Evolutionary conservation across 83 land plant species (phyloP), one percentile per base, ranked within the genome.

Genomic region (Picea mariana): DNA sequence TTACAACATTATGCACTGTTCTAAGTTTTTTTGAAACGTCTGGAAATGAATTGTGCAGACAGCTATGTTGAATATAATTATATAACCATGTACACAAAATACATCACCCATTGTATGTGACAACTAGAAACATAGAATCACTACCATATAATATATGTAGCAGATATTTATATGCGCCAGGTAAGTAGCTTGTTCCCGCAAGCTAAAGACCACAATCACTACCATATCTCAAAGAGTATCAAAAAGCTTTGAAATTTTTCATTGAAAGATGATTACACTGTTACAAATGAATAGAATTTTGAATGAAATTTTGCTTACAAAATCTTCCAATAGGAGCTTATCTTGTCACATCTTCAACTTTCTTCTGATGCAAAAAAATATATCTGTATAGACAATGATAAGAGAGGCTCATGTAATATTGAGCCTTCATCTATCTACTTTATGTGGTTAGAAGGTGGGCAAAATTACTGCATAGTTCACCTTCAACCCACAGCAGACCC

Each of bases 391-490:
- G 59, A 78, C 80, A 78, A 78, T 60, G 62, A 78, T 26, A 78
- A 55, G 79, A 77, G n/a, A 78, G 80, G 80, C 80, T 55, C 80
- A 86, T 80, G 40, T 80, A 80, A 64, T 80, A 64, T 76, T 66
- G 68, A 80, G 47, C 90, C 90, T 79, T 88, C 92, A 86, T 90
- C 90, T 68, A 88, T 86, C 90, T 83, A 79, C 82, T 83, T 60
- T 78, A 16, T 59, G 12, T 16, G 64, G 79, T 78, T 73, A 16
- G 58, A 69, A 67, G 67, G 55, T 73, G 21, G 55, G 52, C 86
- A 81, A 82, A 67, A 67, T 55, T 67, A 64, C 65, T 67, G 79
- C 76, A 87, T 81, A 76, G 42, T 79, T 81, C 20, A 77, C 72
- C 77, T 34, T 27, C 24, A 9, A 44, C 44, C 77, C 63, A 75